Base-by-base conservation (phyloP, 2,329 filamentous ascomycete genomes). In the Neofusicoccum laricinum region DNA sequence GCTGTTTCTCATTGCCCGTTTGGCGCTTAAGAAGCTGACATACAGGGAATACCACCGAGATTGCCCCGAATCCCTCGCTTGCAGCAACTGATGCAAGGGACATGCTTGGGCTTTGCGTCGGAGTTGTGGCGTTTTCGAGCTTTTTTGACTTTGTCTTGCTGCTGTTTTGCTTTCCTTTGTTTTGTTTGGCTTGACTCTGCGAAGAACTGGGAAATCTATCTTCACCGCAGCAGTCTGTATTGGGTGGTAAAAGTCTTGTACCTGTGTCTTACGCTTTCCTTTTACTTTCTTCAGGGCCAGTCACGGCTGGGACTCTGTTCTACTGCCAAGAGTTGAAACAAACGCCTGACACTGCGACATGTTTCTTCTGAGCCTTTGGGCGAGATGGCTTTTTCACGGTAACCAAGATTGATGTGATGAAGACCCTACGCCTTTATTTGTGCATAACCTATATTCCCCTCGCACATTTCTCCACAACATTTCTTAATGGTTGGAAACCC, bases 341-440 rank as follows among this genome's bases (percentile, higher is more conserved):
- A 41, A 43, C 21, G 19, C 30, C 36, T 57, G 11, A 43, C 15
- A 30, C 10, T 32, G 5, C 17, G 11, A 15, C n/a, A 6, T 25
- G 36, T 34, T 19, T 19, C 12, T 43, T 58, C 19, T 25, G 25
- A 10, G 3, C 7, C 15, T 19, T 46, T 19, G 21, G n/a, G 53
- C 15, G 21, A 30, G 19, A 59, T 36, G 40, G 19, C 36, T 38
- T 14, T 7, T 59, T 46, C 10, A 59, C 55, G 55, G 55, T 46
- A 46, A 59, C 32, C 40, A 59, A 46, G 55, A 59, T 59, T 59
- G 55, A 46, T 46, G 38, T 57, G 55, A 45, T 43, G 55, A 46
- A 59, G 55, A 59, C n/a, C 40, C 51, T 40, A 46, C 55, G 30
- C 40, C 41, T 59, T 41, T 45, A 46, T 32, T 19, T 59, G 55